Evolutionary conservation across 345 rosid species (phyloP), one percentile per base, ranked within the genome.

Genomic region (Eucalyptus melliodora): DNA sequence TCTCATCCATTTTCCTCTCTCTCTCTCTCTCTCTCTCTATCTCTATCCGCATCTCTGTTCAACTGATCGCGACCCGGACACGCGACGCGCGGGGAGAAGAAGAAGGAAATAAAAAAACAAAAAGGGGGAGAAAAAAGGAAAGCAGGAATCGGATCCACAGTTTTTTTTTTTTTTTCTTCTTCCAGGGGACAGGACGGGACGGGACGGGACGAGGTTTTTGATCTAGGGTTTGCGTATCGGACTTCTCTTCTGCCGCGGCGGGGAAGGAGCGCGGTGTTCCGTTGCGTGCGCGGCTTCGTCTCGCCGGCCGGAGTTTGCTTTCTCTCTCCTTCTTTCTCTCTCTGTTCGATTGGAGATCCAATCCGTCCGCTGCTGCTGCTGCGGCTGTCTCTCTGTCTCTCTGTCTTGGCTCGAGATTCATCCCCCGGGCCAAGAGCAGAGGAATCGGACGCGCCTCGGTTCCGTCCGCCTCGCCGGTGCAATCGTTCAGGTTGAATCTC

Each of bases 341-440:
- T 89, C 89, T 69, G 83, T 87, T 89, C 86, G 88, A 81, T 91
- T 49, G 92, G 92, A 93, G 95, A 94, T 95, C 96, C 96, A 91
- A 86, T 88, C 89, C 49, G 90, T 89, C 5, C 86, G 86, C 55
- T 30, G 34, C 69, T 30, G 69, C 65, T 11, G 90, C 92, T 3
- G 30, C 62, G 4, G 40, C 40, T 37, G 4, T 27, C 16, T 27
- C 31, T 27, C 8, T 60, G 31, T 60, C 26, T 90, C 27, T 90
- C 94, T 94, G 97, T 89, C 96, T 96, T 95, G 99, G 98, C 98
- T 97, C 97, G 96, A 94, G 96, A 96, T 97, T 77, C 47, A 6
- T 42, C 1, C 11, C 2, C 98, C 96, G 97, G 94, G 99, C 99
- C 98, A 94, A 94, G 96, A 89, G 93, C 97, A 93, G 97, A 91